Evolutionary conservation across 1,284 basidiomycete species (phyloP).

Genomic region (Fistulina hepatica): DNA sequence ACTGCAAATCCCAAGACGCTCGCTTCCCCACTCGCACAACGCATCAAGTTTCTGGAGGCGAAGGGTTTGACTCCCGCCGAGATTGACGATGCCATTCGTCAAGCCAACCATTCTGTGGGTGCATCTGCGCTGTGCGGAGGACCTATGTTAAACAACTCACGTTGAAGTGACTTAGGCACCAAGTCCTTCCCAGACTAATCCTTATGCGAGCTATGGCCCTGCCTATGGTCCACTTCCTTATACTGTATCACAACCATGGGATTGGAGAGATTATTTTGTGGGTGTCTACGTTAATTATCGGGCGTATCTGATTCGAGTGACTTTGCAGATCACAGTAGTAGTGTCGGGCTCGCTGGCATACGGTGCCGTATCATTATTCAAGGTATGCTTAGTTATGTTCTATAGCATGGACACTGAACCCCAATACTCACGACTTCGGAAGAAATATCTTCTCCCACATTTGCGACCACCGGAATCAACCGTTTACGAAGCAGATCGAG

Average conservation of each 20-base stretch:
- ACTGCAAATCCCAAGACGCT: constrained; percentile 43
- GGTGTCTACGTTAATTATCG: constrained; percentile 22
- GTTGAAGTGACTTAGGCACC: too few relatives aligned
- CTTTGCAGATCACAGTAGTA: constrained; percentile 87
- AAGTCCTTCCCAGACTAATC: constrained; percentile 28
- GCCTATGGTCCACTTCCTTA: constrained; percentile 23
- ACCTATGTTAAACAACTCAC: constrained; percentile 26
- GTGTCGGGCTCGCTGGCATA: constrained; percentile 86
- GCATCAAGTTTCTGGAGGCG: constrained; percentile 87
- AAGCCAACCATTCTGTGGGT: constrained; percentile 32
- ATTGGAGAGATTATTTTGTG: constrained; percentile 95
- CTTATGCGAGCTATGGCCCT: constrained; percentile 34
- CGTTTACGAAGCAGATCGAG: constrained; percentile 83
- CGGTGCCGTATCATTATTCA: constrained; percentile 77
- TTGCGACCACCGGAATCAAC: constrained; percentile 82
- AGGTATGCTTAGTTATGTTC: constrained; percentile 40
- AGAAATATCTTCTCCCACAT: constrained; percentile 92
- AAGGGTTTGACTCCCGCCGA: constrained; percentile 82
- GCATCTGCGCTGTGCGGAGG: too few relatives aligned
- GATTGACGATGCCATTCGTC: constrained; percentile 79
- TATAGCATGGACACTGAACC: constrained; percentile 1
- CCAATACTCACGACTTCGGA: constrained; percentile 4
- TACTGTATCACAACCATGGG: constrained; percentile 47
- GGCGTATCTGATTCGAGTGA: constrained; percentile 21
- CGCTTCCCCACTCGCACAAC: constrained; percentile 71